A percentile compares a stretch with the other conserved stretches of the same genome.
These are phyloP conservation scores for Eutypella sp. DNA, from an alignment of 2,329 filamentous ascomycete species.

Conservation along the genomic window DNA sequence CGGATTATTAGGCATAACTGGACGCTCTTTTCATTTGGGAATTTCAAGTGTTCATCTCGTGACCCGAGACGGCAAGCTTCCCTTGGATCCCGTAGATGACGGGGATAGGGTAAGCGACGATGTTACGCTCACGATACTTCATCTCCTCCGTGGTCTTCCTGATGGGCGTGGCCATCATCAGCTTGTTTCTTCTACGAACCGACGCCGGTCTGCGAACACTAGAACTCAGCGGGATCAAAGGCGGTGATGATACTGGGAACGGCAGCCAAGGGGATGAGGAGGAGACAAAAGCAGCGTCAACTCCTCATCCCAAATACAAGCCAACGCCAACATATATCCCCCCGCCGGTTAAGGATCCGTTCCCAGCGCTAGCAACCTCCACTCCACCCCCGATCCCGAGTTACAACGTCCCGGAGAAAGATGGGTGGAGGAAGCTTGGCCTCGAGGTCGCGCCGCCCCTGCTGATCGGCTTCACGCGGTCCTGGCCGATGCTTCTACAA, in stretches of 20 bases:
- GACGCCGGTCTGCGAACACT: neutral
- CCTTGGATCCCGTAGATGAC: too few species aligned
- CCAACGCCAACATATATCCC: constrained; percentile 28
- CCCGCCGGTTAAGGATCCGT: constrained; percentile 37
- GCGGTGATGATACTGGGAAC: too few species aligned
- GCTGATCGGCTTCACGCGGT: constrained; percentile 55
- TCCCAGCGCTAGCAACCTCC: constrained; percentile 33
- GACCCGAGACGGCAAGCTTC: too few species aligned
- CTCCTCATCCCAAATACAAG: constrained; percentile 27
- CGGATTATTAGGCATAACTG: too few species aligned
- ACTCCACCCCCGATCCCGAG: constrained; percentile 34
- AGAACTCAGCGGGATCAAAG: neutral
- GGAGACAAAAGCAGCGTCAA: neutral
- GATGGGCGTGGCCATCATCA: neutral
- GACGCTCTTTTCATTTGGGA: too few species aligned
- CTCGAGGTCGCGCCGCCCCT: constrained; percentile 41
- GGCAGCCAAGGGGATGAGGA: too few species aligned
- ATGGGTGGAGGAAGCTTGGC: constrained; percentile 34
- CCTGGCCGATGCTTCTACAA: constrained; percentile 51
- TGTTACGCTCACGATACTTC: neutral
- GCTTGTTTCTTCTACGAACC: neutral
- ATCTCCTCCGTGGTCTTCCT: neutral
- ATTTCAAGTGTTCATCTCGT: too few species aligned
- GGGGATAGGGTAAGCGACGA: too few species aligned
- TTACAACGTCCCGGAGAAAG: constrained; percentile 37